Evolutionary conservation across 139 green algal species (phyloP).

Genomic region (Eudorina sp.): DNA sequence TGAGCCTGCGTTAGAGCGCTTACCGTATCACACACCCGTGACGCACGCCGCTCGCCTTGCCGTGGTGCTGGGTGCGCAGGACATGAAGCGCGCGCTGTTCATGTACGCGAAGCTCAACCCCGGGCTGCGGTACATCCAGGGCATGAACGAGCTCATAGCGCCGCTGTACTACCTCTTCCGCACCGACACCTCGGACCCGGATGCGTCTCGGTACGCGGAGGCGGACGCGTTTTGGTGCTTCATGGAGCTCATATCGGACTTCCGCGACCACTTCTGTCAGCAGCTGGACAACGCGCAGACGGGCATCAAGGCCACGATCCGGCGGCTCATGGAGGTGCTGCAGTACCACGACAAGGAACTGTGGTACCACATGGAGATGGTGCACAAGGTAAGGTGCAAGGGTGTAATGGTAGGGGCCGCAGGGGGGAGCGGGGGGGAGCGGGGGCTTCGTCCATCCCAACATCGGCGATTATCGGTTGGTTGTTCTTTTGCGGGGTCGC

Average conservation of each 20-base stretch:
- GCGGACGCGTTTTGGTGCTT: slow-evolving; percentile 97
- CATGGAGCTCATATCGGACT: slow-evolving; percentile 72
- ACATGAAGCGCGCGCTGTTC: slow-evolving; percentile 92
- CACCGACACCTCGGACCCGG: slow-evolving; percentile 56
- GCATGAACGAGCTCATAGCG: slow-evolving; percentile 98
- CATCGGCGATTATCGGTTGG: too few relatives aligned
- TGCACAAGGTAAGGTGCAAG: slow-evolving; percentile 55
- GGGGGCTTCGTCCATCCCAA: too few relatives aligned
- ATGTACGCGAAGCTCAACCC: slow-evolving; percentile 98
- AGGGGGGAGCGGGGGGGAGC: too few relatives aligned
- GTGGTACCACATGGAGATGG: slow-evolving; percentile 64
- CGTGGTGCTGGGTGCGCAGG: slow-evolving; percentile 49
- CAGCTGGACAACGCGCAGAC: slow-evolving; percentile 94
- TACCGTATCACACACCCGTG: too few relatives aligned
- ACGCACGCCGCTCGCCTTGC: too few relatives aligned
- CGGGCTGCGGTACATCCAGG: slow-evolving; percentile 93
- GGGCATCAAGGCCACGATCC: slow-evolving; percentile 89
- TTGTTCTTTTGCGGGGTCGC: too few relatives aligned
- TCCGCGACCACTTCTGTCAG: slow-evolving; percentile 93
- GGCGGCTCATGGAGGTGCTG: slow-evolving; percentile 77
- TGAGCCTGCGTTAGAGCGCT: too few relatives aligned
- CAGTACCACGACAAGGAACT: slow-evolving; percentile 54
- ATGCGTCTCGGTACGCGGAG: slow-evolving; percentile 78
- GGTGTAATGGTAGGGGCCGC: too few relatives aligned
- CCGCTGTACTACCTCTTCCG: slow-evolving; percentile 94